These are phyloP conservation scores for Acanthamoeba lugdunensis DNA, from an alignment of 208 protist species.

Conservation along the genomic window DNA sequence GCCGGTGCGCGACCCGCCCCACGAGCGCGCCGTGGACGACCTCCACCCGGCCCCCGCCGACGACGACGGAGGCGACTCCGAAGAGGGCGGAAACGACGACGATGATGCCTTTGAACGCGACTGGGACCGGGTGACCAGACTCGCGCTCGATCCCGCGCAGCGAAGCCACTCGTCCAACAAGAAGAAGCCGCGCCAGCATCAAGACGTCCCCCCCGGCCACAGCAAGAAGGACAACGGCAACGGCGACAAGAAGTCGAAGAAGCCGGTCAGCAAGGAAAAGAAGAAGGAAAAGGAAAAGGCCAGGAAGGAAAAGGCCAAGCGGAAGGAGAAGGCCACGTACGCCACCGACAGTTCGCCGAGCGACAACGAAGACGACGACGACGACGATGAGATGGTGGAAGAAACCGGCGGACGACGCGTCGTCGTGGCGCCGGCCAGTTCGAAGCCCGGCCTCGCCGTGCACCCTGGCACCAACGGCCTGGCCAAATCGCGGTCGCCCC, in stretches of 20 bases:
- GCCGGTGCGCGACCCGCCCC: neutral
- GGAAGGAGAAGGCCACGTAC: neutral
- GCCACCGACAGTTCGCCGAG: neutral
- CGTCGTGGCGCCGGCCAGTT: too few relatives aligned
- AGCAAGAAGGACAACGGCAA: neutral
- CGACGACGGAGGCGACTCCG: neutral
- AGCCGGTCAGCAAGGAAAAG: neutral
- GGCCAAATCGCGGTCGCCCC: neutral
- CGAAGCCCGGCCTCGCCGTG: neutral
- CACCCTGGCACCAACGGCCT: neutral
- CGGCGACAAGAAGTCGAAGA: neutral
- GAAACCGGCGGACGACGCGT: neutral
- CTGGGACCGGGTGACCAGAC: neutral
- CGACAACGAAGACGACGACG: neutral
- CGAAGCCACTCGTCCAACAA: neutral
- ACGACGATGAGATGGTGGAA: neutral
- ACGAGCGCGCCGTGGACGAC: neutral
- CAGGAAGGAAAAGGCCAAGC: constrained; percentile 2
- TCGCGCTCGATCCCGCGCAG: neutral
- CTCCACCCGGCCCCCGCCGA: neutral
- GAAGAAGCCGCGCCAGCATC: neutral
- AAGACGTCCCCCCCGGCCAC: neutral
- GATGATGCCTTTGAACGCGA: constrained; percentile 23
- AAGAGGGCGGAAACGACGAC: neutral
- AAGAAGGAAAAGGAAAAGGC: neutral